Percentiles rank a stretch among this genome's conserved stretches.
phyloP scores from a whole-genome alignment of 768 basidiomycete species.

The Leccinum fibrillosum region DNA sequence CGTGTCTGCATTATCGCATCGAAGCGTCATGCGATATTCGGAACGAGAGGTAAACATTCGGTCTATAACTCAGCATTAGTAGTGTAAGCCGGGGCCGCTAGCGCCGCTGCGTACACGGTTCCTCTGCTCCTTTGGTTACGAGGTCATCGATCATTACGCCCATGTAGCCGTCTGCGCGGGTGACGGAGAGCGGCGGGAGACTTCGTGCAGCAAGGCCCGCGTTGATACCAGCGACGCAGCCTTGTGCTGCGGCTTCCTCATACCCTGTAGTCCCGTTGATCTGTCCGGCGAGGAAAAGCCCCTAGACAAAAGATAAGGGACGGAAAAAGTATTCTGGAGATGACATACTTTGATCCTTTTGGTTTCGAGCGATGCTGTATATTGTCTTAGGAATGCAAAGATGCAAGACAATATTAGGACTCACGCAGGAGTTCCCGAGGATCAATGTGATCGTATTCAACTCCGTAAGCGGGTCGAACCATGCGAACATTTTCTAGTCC shows the following conservation, averaged over 20 bases:
- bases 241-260: conserved; percentile 92
- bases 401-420: conserved; percentile 25
- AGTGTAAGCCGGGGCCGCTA: neutral
- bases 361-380: conserved; percentile 75
- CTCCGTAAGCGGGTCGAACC: conserved; percentile 84
- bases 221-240: conserved; percentile 84
- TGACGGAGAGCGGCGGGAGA: conserved; percentile 57
- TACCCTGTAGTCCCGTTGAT: conserved; percentile 95
- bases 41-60: conserved; percentile 93
- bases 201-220: conserved; percentile 68
- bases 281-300: conserved; percentile 85
- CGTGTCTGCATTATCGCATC: conserved; percentile 87
- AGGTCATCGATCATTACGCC: conserved; percentile 95
- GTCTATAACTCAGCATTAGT: conserved; percentile 43
- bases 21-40: conserved; percentile 84
- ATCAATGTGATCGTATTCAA: conserved; percentile 91
- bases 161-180: conserved; percentile 81
- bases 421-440: conserved; percentile 73
- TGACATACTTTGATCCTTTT: conserved; percentile 65
- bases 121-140: conserved; percentile 83
- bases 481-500: conserved; percentile 85
- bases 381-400: neutral
- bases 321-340: neutral
- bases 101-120: conserved; percentile 61
- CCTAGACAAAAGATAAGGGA: conserved; percentile 36